Base-by-base conservation (phyloP, 495 filamentous ascomycete species). In the Penicillium daleae region DNA sequence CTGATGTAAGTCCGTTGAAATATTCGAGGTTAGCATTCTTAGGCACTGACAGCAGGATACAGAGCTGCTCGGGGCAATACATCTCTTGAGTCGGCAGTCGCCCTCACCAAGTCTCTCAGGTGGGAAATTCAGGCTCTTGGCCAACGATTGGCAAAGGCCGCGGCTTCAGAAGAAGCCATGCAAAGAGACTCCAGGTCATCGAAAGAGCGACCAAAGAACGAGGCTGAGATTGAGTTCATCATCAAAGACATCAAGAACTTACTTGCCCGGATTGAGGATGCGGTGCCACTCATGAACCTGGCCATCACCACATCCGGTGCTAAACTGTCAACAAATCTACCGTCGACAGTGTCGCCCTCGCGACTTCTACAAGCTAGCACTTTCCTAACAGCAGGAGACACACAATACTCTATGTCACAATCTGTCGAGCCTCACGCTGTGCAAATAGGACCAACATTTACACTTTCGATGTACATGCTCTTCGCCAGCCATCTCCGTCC, bases 241-340 rank as follows among this genome's bases (percentile, higher is more conserved):
- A 86, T 92, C 55, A 74, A 76, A 24, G 91, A 92, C 50, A 96
- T 97, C 65, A 90, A 88, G 64, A 84, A 77, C 31, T 76, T 99
- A 17, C 83, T 98, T 9, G 71, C 71, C 21, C 85, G 89, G 6
- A 96, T 99, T 55, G 96, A 99, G 71, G 90, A 96, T 72, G 91
- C 93, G 24, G 92, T 99, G 19, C 94, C 95, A 6, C 81, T 97
- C 2, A 92, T 99, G 73, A 97, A 92, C 64, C 82, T 99, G 21
- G 96, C 96, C 35, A 97, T 99, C 67, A 94, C 93, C 3, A 96
- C 95, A 6, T 98, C 96, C 5, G 96, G 96, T 0, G 92, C 92
- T 24, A 94, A 85, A 62, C 75, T 97, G 50, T 92, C 91, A 1
- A 89, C 92, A 0, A 87, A 83, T 35, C 78, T 97, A 44, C 91